Conservation (phyloP, 2,329 filamentous ascomycete genomes). For the Lecanicillium sp. region DNA sequence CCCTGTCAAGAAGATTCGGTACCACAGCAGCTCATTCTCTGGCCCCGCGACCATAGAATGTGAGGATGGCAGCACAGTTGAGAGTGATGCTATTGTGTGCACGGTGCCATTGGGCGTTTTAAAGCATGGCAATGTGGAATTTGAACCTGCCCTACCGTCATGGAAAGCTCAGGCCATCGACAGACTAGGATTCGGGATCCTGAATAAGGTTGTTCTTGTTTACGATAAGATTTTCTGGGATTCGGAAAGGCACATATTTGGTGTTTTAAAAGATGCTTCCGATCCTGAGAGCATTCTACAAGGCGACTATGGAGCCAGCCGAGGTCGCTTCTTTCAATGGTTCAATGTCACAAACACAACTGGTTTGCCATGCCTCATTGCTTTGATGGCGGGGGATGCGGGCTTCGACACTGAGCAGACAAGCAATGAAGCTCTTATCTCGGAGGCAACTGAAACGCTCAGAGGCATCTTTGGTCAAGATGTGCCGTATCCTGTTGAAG, state of each 20-base stretch:
- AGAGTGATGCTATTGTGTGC: conserved; percentile 86
- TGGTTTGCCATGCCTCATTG: conserved; percentile 79
- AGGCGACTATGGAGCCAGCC: conserved; percentile 66
- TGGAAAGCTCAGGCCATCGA: conserved; percentile 79
- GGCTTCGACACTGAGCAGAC: conserved; percentile 79
- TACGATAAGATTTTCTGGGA: conserved; percentile 93
- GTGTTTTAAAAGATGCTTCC: conserved; percentile 69
- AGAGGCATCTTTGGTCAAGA: conserved; percentile 63
- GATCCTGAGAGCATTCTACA: conserved; percentile 66
- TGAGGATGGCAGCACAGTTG: conserved; percentile 65
- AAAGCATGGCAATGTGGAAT: conserved; percentile 74
- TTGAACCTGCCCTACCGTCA: conserved; percentile 79
- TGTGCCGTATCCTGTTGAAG: conserved; percentile 74
- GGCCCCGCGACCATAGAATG: conserved; percentile 60
- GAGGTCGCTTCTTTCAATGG: conserved; percentile 95
- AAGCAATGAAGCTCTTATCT: conserved; percentile 66
- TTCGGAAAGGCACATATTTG: conserved; percentile 82
- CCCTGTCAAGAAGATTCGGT: conserved; percentile 62
- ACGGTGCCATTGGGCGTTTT: conserved; percentile 87
- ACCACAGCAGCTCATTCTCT: conserved; percentile 41
- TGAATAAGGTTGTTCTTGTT: conserved; percentile 92
- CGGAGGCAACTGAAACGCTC: conserved; percentile 73
- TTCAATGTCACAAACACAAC: conserved; percentile 92
- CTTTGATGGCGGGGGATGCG: conserved; percentile 91
- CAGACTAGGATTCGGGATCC: conserved; percentile 81